phyloP scores from a whole-genome alignment of 108 stramenopile genomes.

The Chaetoceros muelleri region DNA sequence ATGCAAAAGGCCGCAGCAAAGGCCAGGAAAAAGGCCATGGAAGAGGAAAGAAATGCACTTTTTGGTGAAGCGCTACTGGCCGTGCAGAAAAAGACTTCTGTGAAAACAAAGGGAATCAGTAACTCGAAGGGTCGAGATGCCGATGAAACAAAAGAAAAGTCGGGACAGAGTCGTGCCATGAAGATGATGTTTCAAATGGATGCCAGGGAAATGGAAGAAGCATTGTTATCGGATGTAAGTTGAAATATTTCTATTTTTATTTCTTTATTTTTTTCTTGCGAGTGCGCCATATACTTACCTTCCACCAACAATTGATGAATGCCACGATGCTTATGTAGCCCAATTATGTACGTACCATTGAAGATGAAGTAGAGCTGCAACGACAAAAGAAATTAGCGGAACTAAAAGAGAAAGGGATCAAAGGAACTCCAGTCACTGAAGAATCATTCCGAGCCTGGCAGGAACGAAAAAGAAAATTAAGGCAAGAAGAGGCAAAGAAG shows the following conservation, averaged over 20 bases:
- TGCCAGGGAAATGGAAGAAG: conserved; percentile 80
- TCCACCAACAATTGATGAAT: neutral
- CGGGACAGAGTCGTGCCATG: conserved; percentile 45
- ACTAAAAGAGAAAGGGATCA: conserved; percentile 53
- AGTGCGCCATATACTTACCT: neutral
- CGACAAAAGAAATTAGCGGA: conserved; percentile 78
- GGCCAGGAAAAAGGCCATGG: conserved; percentile 60
- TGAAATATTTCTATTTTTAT: neutral
- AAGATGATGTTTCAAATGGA: conserved; percentile 88
- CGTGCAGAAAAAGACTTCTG: conserved; percentile 55
- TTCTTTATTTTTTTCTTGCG: neutral
- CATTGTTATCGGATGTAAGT: conserved; percentile 69
- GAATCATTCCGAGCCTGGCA: conserved; percentile 77
- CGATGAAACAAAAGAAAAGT: conserved; percentile 1
- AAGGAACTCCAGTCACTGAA: conserved; percentile 74
- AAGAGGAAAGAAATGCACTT: conserved; percentile 76
- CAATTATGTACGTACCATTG: conserved; percentile 82
- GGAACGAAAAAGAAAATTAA: conserved; percentile 69
- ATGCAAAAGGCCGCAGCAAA: conserved; percentile 46
- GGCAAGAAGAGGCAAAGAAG: conserved; percentile 61
- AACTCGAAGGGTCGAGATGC: conserved; percentile 78
- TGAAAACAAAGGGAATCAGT: conserved; percentile 43
- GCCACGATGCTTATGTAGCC: conserved; percentile 23
- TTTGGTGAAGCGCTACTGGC: conserved; percentile 76
- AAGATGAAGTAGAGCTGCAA: conserved; percentile 79